Evolutionary conservation across 75 land plant species (phyloP).

Genomic region (Pinus albicaulis): DNA sequence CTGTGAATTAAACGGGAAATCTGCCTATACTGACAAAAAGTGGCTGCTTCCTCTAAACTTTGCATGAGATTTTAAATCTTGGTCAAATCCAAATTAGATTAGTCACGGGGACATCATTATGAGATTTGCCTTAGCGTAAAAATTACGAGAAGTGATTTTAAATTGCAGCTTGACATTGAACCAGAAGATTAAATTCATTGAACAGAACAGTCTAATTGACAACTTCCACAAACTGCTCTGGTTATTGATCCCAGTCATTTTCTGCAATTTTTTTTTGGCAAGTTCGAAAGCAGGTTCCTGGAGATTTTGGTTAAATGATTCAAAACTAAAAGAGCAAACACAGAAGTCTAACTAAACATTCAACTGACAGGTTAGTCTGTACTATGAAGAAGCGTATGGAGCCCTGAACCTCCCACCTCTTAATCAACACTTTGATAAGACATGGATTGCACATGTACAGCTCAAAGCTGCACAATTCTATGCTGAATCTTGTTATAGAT

Average conservation of each 20-base stretch:
- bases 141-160: no score
- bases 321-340: neutral
- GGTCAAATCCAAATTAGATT: no score
- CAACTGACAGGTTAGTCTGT: slow-evolving; percentile 61
- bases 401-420: slow-evolving; percentile 70
- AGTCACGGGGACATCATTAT: no score
- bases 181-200: neutral
- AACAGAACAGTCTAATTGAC: neutral
- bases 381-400: slow-evolving; percentile 88
- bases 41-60: no score
- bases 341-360: neutral
- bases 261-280: no score
- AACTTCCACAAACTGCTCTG: no score
- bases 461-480: slow-evolving; percentile 87
- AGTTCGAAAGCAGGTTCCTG: neutral
- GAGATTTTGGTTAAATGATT: neutral
- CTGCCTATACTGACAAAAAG: no score
- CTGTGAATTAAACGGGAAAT: no score
- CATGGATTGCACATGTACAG: slow-evolving; percentile 95
- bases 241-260: no score
- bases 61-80: no score
- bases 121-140: no score
- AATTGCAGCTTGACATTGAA: neutral
- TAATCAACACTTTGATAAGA: slow-evolving; percentile 90
- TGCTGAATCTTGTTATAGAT: slow-evolving; percentile 90